These are phyloP conservation scores for Naganishia vaughanmartiniae DNA, from an alignment of 768 basidiomycete genomes.

Conservation along the genomic window DNA sequence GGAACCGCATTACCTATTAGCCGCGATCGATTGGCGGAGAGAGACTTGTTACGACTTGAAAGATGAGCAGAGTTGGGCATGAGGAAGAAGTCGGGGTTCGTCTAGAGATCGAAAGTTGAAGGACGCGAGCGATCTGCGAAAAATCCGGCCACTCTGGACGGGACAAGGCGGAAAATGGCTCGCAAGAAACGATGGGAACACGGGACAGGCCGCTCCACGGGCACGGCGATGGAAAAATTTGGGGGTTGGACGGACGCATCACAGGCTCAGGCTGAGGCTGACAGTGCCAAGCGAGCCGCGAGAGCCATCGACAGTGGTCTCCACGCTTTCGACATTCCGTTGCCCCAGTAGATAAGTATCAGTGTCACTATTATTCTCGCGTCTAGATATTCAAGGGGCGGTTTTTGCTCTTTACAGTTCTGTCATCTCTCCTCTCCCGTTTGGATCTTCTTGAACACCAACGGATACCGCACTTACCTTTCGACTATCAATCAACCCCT, in stretches of 20 bases:
- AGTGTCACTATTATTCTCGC: background rate
- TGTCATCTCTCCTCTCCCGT: background rate
- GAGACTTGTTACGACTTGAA: too few relatives aligned
- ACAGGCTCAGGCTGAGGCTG: too few relatives aligned
- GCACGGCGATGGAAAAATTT: constrained; percentile 2
- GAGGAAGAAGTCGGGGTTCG: too few relatives aligned
- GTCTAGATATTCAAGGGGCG: background rate
- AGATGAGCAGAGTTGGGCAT: too few relatives aligned
- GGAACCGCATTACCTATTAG: too few relatives aligned
- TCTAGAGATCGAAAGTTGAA: too few relatives aligned
- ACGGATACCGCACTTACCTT: background rate
- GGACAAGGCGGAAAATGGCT: background rate
- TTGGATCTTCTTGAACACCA: background rate
- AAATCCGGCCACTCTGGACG: background rate
- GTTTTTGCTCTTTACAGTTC: background rate
- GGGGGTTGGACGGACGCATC: background rate
- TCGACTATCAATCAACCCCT: background rate
- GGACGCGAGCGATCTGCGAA: too few relatives aligned
- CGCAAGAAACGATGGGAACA: background rate
- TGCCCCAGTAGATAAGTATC: constrained; percentile 7
- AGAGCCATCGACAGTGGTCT: background rate
- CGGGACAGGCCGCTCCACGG: constrained; percentile 21
- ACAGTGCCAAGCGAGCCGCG: background rate
- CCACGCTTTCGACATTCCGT: background rate
- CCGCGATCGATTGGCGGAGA: too few relatives aligned